Conservation (phyloP, 208 protist species). For the Trypanosoma avium region DNA sequence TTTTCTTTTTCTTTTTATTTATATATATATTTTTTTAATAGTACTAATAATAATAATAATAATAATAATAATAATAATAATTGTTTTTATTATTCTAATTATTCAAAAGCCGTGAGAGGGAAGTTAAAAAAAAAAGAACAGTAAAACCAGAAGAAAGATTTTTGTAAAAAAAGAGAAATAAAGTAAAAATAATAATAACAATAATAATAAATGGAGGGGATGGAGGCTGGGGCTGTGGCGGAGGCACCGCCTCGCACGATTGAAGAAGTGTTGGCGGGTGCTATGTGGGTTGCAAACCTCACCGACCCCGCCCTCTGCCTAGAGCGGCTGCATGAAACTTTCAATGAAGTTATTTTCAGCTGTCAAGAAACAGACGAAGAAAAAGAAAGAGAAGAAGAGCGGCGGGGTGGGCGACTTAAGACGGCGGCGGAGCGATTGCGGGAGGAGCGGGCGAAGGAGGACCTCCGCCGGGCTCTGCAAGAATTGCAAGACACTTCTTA, state of each 20-base stretch:
- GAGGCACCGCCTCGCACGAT: conserved; percentile 25
- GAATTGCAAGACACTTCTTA: conserved; percentile 46
- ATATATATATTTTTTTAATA: no score
- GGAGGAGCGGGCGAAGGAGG: conserved; percentile 40
- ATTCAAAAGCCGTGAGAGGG: no score
- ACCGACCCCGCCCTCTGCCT: conserved; percentile 65
- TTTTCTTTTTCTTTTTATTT: no score
- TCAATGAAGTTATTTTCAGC: conserved; percentile 71
- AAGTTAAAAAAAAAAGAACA: no score
- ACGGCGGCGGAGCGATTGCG: conserved; percentile 63
- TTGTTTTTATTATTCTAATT: no score
- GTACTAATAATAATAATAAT: not conserved
- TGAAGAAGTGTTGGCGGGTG: conserved; percentile 54
- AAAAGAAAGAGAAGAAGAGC: conserved; percentile 12
- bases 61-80: not conserved
- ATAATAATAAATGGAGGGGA: conserved; percentile 7
- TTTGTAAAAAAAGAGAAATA: no score
- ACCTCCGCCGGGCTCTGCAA: conserved; percentile 46
- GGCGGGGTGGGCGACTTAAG: conserved; percentile 27
- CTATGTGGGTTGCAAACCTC: conserved; percentile 61
- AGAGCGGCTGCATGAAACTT: conserved; percentile 67
- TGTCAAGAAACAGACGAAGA: conserved; percentile 22
- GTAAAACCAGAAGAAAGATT: no score
- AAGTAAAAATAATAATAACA: no score
- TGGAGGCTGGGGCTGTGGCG: not conserved